Conservation (phyloP, 1,284 basidiomycete species). For the Moesziomyces globuligerus region DNA sequence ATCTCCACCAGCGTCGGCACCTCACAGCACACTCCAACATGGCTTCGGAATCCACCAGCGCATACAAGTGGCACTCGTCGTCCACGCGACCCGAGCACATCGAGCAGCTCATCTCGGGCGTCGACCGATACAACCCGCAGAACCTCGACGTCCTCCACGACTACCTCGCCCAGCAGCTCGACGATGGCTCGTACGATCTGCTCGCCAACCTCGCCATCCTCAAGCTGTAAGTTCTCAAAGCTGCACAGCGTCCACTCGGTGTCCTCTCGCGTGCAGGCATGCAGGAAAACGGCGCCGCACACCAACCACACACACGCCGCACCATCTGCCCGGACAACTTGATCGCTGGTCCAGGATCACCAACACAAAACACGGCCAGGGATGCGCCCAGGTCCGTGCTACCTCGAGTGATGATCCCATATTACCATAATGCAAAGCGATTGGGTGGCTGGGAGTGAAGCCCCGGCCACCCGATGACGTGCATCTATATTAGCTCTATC, state of each 20-base stretch:
- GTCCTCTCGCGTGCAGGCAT: background rate
- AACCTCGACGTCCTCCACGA: slow-evolving; percentile 92
- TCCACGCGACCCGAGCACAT: slow-evolving; percentile 59
- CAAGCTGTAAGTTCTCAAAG: slow-evolving; percentile 75
- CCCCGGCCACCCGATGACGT: slow-evolving; percentile 50
- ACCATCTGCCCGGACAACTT: too few species aligned
- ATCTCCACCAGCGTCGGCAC: slow-evolving; percentile 1
- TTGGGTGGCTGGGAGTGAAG: slow-evolving; percentile 55
- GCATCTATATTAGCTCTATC: slow-evolving; percentile 67
- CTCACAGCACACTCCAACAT: slow-evolving; percentile 14
- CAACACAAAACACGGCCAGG: too few species aligned
- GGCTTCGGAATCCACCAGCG: slow-evolving; percentile 36
- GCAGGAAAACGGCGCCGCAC: too few species aligned
- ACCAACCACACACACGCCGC: background rate
- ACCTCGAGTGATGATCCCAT: slow-evolving; percentile 39
- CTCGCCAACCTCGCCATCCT: slow-evolving; percentile 89
- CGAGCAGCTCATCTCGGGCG: slow-evolving; percentile 63
- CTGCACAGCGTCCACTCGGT: background rate
- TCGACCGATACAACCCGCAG: slow-evolving; percentile 92
- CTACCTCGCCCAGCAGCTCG: slow-evolving; percentile 90
- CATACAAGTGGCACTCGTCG: slow-evolving; percentile 48
- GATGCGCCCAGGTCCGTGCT: too few species aligned
- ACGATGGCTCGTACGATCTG: slow-evolving; percentile 89
- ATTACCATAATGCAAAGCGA: slow-evolving; percentile 49
- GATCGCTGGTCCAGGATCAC: too few species aligned